Conservation (phyloP, 768 basidiomycete genomes). For the Dentipellis sp. region DNA sequence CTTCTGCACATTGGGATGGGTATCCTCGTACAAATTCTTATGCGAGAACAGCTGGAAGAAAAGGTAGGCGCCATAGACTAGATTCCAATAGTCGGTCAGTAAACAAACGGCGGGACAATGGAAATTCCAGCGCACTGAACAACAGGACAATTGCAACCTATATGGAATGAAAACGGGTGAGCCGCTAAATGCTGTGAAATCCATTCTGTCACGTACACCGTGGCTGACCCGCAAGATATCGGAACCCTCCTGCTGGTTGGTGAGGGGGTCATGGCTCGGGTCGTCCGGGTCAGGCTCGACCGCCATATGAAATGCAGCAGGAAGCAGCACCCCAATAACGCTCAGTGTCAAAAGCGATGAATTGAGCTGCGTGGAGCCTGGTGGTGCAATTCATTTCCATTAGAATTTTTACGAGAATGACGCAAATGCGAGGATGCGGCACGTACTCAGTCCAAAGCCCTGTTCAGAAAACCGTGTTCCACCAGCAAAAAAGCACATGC, state of each 20-base stretch:
- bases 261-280: slow-evolving; percentile 15
- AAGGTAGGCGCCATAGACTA: slow-evolving; percentile 43
- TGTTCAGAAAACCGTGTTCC: slow-evolving; percentile 73
- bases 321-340: slow-evolving; percentile 70
- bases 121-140: slow-evolving; percentile 29
- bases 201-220: slow-evolving; percentile 27
- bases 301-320: slow-evolving; percentile 70
- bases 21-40: slow-evolving; percentile 38
- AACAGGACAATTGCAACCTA: slow-evolving; percentile 45
- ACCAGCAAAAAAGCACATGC: slow-evolving; percentile 89
- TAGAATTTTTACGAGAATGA: not conserved
- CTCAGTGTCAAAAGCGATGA: slow-evolving; percentile 69
- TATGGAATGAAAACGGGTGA: not conserved
- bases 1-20: not conserved
- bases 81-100: not conserved
- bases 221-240: slow-evolving; percentile 42
- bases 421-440: not conserved
- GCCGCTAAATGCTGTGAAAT: not conserved
- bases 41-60: slow-evolving; percentile 53
- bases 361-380: slow-evolving; percentile 60
- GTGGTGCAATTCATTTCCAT: not conserved
- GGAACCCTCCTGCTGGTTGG: slow-evolving; percentile 24
- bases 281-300: slow-evolving; percentile 14
- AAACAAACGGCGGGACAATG: not conserved
- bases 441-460: slow-evolving; percentile 65